Evolutionary conservation across 2,329 filamentous ascomycete species (phyloP).

Genomic region (Xylaria sp.): DNA sequence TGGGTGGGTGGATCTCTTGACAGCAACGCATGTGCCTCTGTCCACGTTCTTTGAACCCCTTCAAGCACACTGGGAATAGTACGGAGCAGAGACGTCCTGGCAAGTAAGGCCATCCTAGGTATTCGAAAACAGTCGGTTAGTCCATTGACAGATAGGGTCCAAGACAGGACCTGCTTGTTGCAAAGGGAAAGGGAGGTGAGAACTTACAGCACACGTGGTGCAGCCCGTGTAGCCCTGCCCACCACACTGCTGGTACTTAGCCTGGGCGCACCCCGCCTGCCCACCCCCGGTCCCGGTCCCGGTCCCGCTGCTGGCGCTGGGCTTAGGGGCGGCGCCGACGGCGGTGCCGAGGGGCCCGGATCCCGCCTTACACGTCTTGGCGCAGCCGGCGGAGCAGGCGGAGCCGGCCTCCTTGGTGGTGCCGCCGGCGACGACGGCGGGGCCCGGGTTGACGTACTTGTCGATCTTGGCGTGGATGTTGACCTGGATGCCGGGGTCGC

Average conservation of each 20-base stretch:
- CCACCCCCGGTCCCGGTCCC: conserved; percentile 24
- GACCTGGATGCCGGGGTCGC: conserved; percentile 50
- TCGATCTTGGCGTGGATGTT: conserved; percentile 49
- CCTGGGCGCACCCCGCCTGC: conserved; percentile 36
- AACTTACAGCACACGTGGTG: conserved; percentile 43
- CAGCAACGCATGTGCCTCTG: no score
- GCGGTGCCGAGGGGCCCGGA: conserved; percentile 34
- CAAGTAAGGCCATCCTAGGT: conserved; percentile 41
- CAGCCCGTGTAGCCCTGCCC: conserved; percentile 46
- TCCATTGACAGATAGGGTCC: background rate
- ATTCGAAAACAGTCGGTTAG: conserved; percentile 11
- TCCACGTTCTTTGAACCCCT: background rate
- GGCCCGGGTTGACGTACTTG: conserved; percentile 48
- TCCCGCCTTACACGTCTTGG: conserved; percentile 42
- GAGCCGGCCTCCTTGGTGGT: conserved; percentile 45
- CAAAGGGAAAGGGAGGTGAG: background rate
- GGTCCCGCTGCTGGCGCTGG: conserved; percentile 14
- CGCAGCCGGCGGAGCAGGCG: conserved; percentile 43
- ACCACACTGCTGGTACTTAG: conserved; percentile 44
- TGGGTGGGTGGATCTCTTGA: no score
- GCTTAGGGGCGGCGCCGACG: conserved; percentile 25
- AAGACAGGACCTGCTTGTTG: background rate
- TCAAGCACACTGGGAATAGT: conserved; percentile 44
- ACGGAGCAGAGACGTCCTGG: conserved; percentile 41
- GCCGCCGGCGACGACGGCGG: conserved; percentile 45